Evolutionary conservation across 2,329 filamentous ascomycete species (phyloP).

Genomic region (Colletotrichum horii): DNA sequence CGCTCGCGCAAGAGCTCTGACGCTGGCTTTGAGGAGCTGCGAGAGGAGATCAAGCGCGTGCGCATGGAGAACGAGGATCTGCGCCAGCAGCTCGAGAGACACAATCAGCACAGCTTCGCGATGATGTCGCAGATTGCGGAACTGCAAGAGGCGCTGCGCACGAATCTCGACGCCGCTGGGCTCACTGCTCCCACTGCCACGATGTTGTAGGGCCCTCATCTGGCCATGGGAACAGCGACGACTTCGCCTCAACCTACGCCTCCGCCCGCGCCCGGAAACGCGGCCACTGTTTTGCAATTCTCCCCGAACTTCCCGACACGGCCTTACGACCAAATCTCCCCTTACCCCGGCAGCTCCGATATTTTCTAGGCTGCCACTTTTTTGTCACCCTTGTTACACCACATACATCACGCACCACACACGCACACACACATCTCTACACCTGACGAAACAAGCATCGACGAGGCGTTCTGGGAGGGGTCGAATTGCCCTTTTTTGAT

Average conservation of each 20-base stretch:
- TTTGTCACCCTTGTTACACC: background rate
- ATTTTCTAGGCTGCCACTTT: slow-evolving; percentile 4
- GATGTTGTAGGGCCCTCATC: slow-evolving; percentile 38
- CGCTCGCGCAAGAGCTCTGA: slow-evolving; percentile 31
- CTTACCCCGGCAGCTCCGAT: slow-evolving; percentile 9
- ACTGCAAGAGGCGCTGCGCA: slow-evolving; percentile 47
- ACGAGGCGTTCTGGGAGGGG: slow-evolving; percentile 15
- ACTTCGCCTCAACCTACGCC: background rate
- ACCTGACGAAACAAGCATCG: slow-evolving; percentile 15
- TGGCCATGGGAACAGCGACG: slow-evolving; percentile 26
- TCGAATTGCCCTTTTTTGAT: background rate
- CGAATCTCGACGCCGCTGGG: slow-evolving; percentile 26
- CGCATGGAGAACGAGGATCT: slow-evolving; percentile 69
- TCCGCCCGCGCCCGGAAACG: background rate
- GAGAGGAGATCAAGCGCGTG: slow-evolving; percentile 70
- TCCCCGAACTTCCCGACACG: slow-evolving; percentile 1
- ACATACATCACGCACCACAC: background rate
- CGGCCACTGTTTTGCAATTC: background rate
- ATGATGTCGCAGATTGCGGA: slow-evolving; percentile 56
- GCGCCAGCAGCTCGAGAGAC: slow-evolving; percentile 52
- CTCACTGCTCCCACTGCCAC: slow-evolving; percentile 43
- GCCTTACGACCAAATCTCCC: slow-evolving; percentile 13
- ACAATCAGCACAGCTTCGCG: slow-evolving; percentile 48
- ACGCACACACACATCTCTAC: background rate
- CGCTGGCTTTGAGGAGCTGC: slow-evolving; percentile 59